Base-by-base conservation (phyloP, 495 filamentous ascomycete species). In the Talaromyces proteolyticus region DNA sequence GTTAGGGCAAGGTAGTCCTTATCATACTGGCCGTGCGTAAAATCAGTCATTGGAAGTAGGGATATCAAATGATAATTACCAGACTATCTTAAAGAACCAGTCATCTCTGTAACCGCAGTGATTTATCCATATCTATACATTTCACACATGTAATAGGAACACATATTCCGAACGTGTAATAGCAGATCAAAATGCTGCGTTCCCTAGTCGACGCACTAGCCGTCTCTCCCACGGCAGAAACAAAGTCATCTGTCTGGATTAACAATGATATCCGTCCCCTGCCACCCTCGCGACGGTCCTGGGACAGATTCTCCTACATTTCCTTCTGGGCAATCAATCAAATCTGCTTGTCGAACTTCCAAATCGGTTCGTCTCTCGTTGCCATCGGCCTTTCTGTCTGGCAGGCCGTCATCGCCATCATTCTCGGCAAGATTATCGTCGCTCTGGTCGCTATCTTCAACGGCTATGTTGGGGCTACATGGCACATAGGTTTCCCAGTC, bases 201-300 rank as follows among this genome's bases (percentile, higher is more conserved):
- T 34, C 29, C 14, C 29, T 34, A 34, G 29, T 34, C 29, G 29
- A 34, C 14, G 4, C 29, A 8, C 29, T 34, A 10, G 29, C 29
- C 29, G 8, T 34, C 29, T 34, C 29, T 34, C 29, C 29, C 1
- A 34, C 29, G 29, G 29, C 29, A 34, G 29, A 34, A 34, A 34
- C 29, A 34, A 34, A 34, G 29, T 34, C 29, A 34, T 34, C 29
- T 4, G 29, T 34, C 29, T 59, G 47, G 55, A 59, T 52, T 46
- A 59, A 55, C 39, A 51, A 49, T 44, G 64, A 68, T 48, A 48
- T 68, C 4, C 58, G 61, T 22, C 64, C 64, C 18, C 53, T 68
- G 21, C 64, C 64, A 17, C 60, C 63, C 8, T 12, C 21, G 11
- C 53, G 64, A 8, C 52, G 64, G 23, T 61, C 57, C 4, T 68